These are phyloP conservation scores for Salisapilia sapeloensis DNA, from an alignment of 352 stramenopile genomes.

Conservation along the genomic window DNA sequence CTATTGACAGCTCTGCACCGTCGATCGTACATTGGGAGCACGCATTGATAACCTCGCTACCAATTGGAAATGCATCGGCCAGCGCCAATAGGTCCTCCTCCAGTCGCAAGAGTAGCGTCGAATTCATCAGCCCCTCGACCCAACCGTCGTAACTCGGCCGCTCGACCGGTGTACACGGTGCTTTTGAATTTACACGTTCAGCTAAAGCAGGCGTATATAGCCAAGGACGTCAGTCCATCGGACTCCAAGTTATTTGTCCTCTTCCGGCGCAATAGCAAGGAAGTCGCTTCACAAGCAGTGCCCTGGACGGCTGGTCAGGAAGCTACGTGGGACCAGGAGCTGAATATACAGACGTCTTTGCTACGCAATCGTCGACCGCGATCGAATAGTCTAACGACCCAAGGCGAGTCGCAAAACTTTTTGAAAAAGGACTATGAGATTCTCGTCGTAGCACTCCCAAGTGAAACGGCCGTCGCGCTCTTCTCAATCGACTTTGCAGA, in stretches of 20 bases:
- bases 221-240: constrained; percentile 45
- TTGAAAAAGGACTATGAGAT: constrained; percentile 73
- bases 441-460: constrained; percentile 64
- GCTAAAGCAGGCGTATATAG: constrained; percentile 58
- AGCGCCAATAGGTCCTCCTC: too few relatives aligned
- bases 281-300: constrained; percentile 51
- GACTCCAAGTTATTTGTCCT: constrained; percentile 69
- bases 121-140: too few relatives aligned
- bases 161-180: too few relatives aligned
- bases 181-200: too few relatives aligned
- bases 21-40: too few relatives aligned
- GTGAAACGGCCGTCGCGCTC: constrained; percentile 57
- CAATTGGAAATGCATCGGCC: too few relatives aligned
- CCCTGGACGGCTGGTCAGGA: constrained; percentile 48
- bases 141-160: too few relatives aligned
- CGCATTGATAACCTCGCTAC: too few relatives aligned
- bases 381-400: too few relatives aligned
- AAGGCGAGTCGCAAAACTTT: too few relatives aligned
- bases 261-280: constrained; percentile 67
- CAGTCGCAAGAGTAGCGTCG: too few relatives aligned
- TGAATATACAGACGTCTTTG: constrained; percentile 61
- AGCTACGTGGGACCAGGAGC: constrained; percentile 61
- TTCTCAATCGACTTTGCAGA: constrained; percentile 60
- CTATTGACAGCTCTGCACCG: too few relatives aligned
- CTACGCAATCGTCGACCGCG: constrained; percentile 23